phyloP scores from a whole-genome alignment of 768 basidiomycete species.

The Tylopilus subfusipes region DNA sequence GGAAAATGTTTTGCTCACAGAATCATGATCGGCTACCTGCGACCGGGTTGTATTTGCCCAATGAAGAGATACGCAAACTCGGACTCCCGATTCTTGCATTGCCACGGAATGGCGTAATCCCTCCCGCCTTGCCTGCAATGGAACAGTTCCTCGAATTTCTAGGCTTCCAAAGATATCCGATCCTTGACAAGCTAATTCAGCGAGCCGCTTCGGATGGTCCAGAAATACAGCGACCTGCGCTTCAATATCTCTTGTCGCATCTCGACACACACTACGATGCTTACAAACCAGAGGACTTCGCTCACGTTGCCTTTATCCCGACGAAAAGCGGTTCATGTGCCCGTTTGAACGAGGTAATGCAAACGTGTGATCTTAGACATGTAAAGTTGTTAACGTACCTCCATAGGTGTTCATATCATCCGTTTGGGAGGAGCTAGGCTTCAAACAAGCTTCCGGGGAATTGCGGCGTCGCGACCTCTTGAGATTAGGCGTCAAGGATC shows the following conservation, averaged over 20 bases:
- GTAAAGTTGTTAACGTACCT: not conserved
- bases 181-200: conserved; percentile 4
- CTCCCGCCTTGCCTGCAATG: not conserved
- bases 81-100: conserved; percentile 69
- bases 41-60: conserved; percentile 76
- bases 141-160: not conserved
- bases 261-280: conserved; percentile 6
- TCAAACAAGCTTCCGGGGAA: not conserved
- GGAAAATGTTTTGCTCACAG: conserved; percentile 7
- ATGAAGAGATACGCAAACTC: conserved; percentile 60
- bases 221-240: not conserved
- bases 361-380: not conserved
- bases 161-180: conserved; percentile 1
- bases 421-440: conserved; percentile 8
- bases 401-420: conserved; percentile 7
- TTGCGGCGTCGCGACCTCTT: conserved; percentile 3
- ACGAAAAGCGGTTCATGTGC: conserved; percentile 5
- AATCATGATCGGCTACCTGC: conserved; percentile 1
- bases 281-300: conserved; percentile 13
- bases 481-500: conserved; percentile 11
- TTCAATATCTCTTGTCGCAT: conserved; percentile 11
- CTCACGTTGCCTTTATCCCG: conserved; percentile 10
- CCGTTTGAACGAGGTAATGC: conserved; percentile 7
- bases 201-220: conserved; percentile 4
- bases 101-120: not conserved